phyloP scores from a whole-genome alignment of 2,329 filamentous ascomycete genomes.

The Mycogone perniciosa region DNA sequence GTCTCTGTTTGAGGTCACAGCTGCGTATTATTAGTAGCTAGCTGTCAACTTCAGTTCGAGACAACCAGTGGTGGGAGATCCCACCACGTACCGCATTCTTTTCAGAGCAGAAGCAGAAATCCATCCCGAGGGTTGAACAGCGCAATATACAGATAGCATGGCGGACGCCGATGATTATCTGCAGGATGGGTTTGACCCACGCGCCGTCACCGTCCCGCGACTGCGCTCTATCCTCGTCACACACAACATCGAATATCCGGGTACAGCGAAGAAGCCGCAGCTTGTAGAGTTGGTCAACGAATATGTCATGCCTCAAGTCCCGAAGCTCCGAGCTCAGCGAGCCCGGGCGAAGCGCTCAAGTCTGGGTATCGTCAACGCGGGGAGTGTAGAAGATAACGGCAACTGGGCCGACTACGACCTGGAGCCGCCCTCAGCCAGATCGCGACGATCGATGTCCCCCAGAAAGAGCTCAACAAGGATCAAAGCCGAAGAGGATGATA shows the following conservation, averaged over 20 bases:
- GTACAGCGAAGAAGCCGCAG: constrained; percentile 85
- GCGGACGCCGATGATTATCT: constrained; percentile 76
- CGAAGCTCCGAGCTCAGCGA: constrained; percentile 67
- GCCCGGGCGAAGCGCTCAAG: constrained; percentile 79
- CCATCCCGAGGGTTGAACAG: background rate
- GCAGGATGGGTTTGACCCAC: constrained; percentile 77
- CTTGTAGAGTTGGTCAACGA: constrained; percentile 79
- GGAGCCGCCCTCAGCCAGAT: constrained; percentile 41
- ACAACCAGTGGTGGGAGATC: constrained; percentile 2
- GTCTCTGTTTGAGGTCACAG: constrained; percentile 5
- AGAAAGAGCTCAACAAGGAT: constrained; percentile 48
- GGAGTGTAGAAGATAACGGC: constrained; percentile 59
- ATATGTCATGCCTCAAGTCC: constrained; percentile 70
- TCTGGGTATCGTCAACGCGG: constrained; percentile 69
- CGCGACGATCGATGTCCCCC: constrained; percentile 48
- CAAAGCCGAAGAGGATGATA: constrained; percentile 46
- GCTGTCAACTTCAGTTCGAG: constrained; percentile 7
- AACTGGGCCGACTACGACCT: constrained; percentile 55
- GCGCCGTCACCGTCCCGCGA: constrained; percentile 75
- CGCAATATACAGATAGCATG: constrained; percentile 33
- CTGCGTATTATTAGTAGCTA: constrained; percentile 4
- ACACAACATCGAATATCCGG: constrained; percentile 79
- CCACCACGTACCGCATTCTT: constrained; percentile 2
- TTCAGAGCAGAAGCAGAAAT: background rate
- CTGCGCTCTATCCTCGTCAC: constrained; percentile 86